Conservation (phyloP, 768 basidiomycete species). For the Cubamyces lactineus region DNA sequence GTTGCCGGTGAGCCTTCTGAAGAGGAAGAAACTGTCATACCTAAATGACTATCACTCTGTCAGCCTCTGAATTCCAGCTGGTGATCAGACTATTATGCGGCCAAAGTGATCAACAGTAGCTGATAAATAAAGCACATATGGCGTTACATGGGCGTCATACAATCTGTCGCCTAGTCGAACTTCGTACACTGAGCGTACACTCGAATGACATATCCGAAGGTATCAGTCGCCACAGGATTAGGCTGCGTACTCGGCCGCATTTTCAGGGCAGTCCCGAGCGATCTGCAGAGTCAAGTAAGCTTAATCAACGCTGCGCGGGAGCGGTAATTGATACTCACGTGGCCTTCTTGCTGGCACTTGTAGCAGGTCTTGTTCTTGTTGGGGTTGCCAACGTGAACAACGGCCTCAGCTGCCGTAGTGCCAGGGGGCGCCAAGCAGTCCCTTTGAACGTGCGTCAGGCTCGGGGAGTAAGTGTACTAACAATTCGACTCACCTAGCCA, state of each 20-base stretch:
- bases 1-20: no score
- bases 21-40: no score
- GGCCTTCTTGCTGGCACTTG: constrained; percentile 86
- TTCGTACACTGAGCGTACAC: constrained; percentile 25
- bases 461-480: constrained; percentile 5
- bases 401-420: constrained; percentile 48
- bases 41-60: no score
- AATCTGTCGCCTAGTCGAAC: constrained; percentile 15
- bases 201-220: constrained; percentile 12
- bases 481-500: constrained; percentile 61
- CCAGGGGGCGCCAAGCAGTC: constrained; percentile 82
- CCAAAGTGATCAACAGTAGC: constrained; percentile 12
- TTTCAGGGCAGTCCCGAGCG: constrained; percentile 41
- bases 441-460: constrained; percentile 41
- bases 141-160: constrained; percentile 20
- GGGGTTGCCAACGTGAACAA: constrained; percentile 49
- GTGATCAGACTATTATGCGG: constrained; percentile 3
- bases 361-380: constrained; percentile 83
- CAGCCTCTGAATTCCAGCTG: neutral
- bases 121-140: constrained; percentile 24
- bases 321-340: constrained; percentile 53
- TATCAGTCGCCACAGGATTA: constrained; percentile 13
- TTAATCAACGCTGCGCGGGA: neutral
- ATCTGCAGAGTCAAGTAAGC: constrained; percentile 29
- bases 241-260: constrained; percentile 31